Evolutionary conservation across 2,329 filamentous ascomycete species (phyloP).

Genomic region (Thelonectria rubi): DNA sequence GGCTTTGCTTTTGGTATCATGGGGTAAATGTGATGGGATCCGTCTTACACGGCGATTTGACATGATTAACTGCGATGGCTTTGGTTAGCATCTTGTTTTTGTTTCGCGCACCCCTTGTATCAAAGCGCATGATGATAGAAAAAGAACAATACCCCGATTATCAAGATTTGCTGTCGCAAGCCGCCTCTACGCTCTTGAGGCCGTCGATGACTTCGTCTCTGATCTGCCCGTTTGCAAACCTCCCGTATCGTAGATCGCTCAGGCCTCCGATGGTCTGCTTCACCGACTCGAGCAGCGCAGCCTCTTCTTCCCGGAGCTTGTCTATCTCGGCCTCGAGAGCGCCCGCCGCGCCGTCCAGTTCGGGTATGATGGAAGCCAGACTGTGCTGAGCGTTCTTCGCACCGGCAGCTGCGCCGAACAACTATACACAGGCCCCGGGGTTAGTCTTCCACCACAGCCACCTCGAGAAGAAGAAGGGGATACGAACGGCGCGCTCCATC

Average conservation of each 20-base stretch:
- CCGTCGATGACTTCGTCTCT: slow-evolving; percentile 74
- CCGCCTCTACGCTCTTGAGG: slow-evolving; percentile 63
- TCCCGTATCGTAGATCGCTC: slow-evolving; percentile 85
- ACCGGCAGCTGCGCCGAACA: slow-evolving; percentile 64
- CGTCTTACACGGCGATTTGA: slow-evolving; percentile 27
- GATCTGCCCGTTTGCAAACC: slow-evolving; percentile 71
- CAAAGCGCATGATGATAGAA: slow-evolving; percentile 30
- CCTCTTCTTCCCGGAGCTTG: slow-evolving; percentile 71
- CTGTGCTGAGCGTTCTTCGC: slow-evolving; percentile 64
- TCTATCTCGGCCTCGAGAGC: slow-evolving; percentile 75
- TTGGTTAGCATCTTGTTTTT: slow-evolving; percentile 30
- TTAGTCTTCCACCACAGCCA: background rate
- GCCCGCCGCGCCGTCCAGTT: slow-evolving; percentile 72
- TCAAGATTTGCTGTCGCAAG: slow-evolving; percentile 62
- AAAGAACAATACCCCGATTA: slow-evolving; percentile 26
- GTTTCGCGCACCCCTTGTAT: slow-evolving; percentile 26
- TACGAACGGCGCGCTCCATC: slow-evolving; percentile 65
- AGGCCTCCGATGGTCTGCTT: slow-evolving; percentile 74
- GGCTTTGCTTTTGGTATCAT: slow-evolving; percentile 24
- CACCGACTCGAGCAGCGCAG: slow-evolving; percentile 67
- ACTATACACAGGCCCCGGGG: slow-evolving; percentile 48
- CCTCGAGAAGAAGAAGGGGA: background rate
- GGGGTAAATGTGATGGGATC: slow-evolving; percentile 26
- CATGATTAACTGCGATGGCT: slow-evolving; percentile 24
- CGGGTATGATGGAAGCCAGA: slow-evolving; percentile 70